phyloP scores from a whole-genome alignment of 345 rosid species.

The Nasturtium officinale region DNA sequence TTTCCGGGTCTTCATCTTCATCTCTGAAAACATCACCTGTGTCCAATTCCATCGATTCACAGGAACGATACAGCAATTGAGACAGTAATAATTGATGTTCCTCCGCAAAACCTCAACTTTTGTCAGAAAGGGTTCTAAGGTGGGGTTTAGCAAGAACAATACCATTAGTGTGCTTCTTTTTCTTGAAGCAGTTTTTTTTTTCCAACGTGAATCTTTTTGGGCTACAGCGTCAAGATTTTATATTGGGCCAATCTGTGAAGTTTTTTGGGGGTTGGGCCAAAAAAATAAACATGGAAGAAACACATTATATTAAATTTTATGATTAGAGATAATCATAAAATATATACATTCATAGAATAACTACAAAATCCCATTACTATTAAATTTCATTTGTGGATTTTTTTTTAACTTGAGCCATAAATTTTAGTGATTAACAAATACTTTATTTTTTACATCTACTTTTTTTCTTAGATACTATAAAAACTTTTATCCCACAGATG shows the following conservation, averaged over 20 bases:
- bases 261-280: background rate
- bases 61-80: background rate
- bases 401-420: too few species aligned
- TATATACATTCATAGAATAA: background rate
- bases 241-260: background rate
- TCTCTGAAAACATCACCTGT: constrained; percentile 92
- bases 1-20: constrained; percentile 73
- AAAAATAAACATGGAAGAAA: background rate
- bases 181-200: background rate
- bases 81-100: background rate
- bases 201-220: background rate
- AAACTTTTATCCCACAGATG: too few species aligned
- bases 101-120: background rate
- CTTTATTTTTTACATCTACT: too few species aligned
- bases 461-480: too few species aligned
- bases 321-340: too few species aligned
- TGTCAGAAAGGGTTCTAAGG: background rate
- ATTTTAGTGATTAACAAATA: too few species aligned
- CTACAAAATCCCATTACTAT: background rate
- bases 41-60: constrained; percentile 65
- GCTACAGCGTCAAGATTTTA: background rate
- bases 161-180: background rate
- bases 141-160: constrained; percentile 20
- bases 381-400: background rate
- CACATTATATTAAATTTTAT: background rate